Evolutionary conservation across 1,139 yeast species (phyloP).

Genomic region (Kodamaea plutei): DNA sequence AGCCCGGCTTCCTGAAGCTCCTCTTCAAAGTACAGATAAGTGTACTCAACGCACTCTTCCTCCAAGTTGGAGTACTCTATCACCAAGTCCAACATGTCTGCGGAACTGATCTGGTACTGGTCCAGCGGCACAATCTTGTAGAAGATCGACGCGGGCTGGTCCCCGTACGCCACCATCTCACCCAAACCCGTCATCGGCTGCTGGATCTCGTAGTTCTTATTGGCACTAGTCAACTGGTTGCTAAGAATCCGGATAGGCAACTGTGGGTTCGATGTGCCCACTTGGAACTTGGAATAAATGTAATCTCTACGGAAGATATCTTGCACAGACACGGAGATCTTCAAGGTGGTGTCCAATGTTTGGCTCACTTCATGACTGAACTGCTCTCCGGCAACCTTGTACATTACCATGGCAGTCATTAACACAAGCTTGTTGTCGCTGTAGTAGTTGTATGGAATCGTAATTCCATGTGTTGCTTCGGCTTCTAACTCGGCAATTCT

Average conservation of each 20-base stretch:
- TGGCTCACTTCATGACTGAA: conserved; percentile 24
- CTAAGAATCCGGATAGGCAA: conserved; percentile 53
- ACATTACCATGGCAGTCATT: conserved; percentile 31
- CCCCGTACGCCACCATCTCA: conserved; percentile 54
- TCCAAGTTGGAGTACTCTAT: conserved; percentile 44
- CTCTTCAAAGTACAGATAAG: conserved; percentile 10
- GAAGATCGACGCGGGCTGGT: conserved; percentile 65
- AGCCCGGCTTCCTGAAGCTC: conserved; percentile 11
- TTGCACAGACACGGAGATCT: conserved; percentile 69
- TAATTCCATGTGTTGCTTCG: conserved; percentile 18
- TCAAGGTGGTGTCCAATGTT: conserved; percentile 48
- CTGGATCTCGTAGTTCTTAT: conserved; percentile 33
- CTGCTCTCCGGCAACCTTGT: conserved; percentile 18
- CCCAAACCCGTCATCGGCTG: conserved; percentile 12
- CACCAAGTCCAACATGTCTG: conserved; percentile 38
- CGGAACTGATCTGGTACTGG: conserved; percentile 16
- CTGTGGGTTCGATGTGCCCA: conserved; percentile 52
- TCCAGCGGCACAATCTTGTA: conserved; percentile 42
- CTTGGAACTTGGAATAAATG: conserved; percentile 62
- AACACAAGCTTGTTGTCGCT: conserved; percentile 25
- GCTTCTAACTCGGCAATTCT: conserved; percentile 7
- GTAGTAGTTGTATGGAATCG: conserved; percentile 22
- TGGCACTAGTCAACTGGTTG: conserved; percentile 38
- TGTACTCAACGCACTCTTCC: conserved; percentile 35
- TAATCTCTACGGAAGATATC: conserved; percentile 59